Evolutionary conservation across 2,329 filamentous ascomycete species (phyloP), one percentile per base, ranked within the genome.

Genomic region (Nemania sp.): DNA sequence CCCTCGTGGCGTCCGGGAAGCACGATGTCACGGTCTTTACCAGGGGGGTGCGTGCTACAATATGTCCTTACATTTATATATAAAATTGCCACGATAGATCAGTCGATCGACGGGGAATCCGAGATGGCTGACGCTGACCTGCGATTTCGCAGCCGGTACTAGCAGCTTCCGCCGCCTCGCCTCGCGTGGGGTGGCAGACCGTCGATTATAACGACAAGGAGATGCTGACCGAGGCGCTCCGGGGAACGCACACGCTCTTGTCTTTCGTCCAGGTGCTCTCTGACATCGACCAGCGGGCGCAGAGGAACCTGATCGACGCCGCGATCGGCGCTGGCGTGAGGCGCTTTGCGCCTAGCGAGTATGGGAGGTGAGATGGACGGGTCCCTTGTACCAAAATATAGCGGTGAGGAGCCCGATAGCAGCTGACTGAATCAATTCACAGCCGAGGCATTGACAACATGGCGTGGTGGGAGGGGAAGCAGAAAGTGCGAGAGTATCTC

Each of bases 341-440:
- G 65, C 79, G 85, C 6, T 87, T 86, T 69, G 79, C 87, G 1
- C 85, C 86, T 1, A 84, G 83, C 37, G 87, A 90, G 65, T 90
- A 81, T 63, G 74, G 69, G 20, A 73, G 72, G 79, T 65, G 53
- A 10, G 10, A 48, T n/a, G 21, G 49, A 42, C 13, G 25, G 7
- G 3, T 29, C 10, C 6, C 18, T n/a, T 2, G 12, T 39, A 18
- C 21, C 13, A 17, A 7, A 17, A 17, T n/a, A 9, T 25, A 5
- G n/a, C 12, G 3, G 7, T 48, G n/a, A n/a, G n/a, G n/a, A n/a
- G n/a, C n/a, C 17, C 32, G 29, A 39, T 12, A n/a, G 13, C 15
- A 29, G 21, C 45, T 60, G 32, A 59, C 18, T 11, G 35, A 4
- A 18, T 32, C 20, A 11, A 11, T 39, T 3, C 5, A 12, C 17